Evolutionary conservation across 108 stramenopile genomes (phyloP), one percentile per base, ranked within the genome.

Genomic region (Cyclotella cryptica): DNA sequence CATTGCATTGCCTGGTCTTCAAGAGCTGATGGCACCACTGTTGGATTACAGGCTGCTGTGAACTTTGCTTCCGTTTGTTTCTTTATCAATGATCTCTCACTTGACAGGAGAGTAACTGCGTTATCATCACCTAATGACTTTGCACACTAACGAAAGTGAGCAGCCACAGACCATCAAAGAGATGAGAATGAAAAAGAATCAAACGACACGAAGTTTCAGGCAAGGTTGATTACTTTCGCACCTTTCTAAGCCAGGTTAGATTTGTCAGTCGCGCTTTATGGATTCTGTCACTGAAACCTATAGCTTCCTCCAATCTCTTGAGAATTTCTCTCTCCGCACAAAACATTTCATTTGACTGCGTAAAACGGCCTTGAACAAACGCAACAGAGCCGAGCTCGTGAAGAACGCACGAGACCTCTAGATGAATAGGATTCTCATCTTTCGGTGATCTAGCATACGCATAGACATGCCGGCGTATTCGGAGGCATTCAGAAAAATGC

Each of bases 371-470:
- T 59, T 88, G 88, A 46, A 84, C 65, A 51, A 88, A 88, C 10
- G 78, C 88, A 11, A 90, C 86, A 14, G 75, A 40, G 0, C 84
- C 90, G 17, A 90, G 74, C 57, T 90, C 90, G 59, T 88, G 90
- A 3, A 90, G 66, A 13, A 88, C 88, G 40, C 77, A 83, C 0
- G 88, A 88, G 4, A 90, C 81, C 49, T 90, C 90, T 43, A 90
- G 46, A 73, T 90, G 90, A 35, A 71, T 75, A 18, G 86, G 88
- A 71, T 88, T 73, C 17, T 68, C 59, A 59, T 88, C 83, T 30
- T 73, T 71, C 15, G 58, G 45, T 5, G 74, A 58, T 47, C 77
- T 78, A 13, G 87, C 84, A 81, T 90, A 90, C 0, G 86, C 84
- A 45, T 90, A 90, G 18, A 90, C 88, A 45, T 87, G 74, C 6